Conservation (phyloP, 1,284 basidiomycete genomes). For the Megacollybia platyphylla region DNA sequence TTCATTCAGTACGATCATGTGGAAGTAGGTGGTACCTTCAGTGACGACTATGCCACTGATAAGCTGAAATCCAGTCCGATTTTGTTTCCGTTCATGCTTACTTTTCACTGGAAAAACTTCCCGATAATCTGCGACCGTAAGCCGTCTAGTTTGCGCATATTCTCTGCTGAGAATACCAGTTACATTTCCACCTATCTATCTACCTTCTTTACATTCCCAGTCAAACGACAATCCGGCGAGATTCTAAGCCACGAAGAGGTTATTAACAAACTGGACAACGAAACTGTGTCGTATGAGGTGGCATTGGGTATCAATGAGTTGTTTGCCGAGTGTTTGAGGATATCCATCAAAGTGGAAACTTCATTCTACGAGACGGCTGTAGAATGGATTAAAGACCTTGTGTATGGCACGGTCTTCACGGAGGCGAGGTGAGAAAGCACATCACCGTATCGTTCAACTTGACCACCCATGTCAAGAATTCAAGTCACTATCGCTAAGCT, state of each 20-base stretch:
- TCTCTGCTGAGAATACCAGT: conserved; percentile 21
- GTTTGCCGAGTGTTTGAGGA: conserved; percentile 67
- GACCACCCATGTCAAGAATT: conserved; percentile 35
- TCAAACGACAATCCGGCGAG: conserved; percentile 61
- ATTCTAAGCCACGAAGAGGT: conserved; percentile 81
- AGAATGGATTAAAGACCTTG: conserved; percentile 80
- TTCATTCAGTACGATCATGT: conserved; percentile 89
- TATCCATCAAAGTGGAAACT: conserved; percentile 79
- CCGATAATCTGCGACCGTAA: conserved; percentile 66
- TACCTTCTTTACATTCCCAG: conserved; percentile 84
- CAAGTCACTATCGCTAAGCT: conserved; percentile 84
- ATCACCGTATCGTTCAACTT: not conserved
- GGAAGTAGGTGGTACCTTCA: conserved; percentile 33
- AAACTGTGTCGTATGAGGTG: conserved; percentile 83
- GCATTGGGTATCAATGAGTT: conserved; percentile 57
- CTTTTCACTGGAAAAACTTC: conserved; percentile 65
- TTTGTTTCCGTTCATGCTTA: conserved; percentile 80
- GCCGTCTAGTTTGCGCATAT: conserved; percentile 13
- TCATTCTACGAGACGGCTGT: conserved; percentile 75
- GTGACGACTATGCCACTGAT: not conserved
- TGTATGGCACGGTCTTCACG: conserved; percentile 77
- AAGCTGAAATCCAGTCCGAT: conserved; percentile 51
- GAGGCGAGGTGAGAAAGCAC: conserved; percentile 54
- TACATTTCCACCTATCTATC: conserved; percentile 77
- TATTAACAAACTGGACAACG: conserved; percentile 80